These are phyloP conservation scores for Phytopythium litorale DNA, from an alignment of 352 stramenopile genomes.

Conservation along the genomic window DNA sequence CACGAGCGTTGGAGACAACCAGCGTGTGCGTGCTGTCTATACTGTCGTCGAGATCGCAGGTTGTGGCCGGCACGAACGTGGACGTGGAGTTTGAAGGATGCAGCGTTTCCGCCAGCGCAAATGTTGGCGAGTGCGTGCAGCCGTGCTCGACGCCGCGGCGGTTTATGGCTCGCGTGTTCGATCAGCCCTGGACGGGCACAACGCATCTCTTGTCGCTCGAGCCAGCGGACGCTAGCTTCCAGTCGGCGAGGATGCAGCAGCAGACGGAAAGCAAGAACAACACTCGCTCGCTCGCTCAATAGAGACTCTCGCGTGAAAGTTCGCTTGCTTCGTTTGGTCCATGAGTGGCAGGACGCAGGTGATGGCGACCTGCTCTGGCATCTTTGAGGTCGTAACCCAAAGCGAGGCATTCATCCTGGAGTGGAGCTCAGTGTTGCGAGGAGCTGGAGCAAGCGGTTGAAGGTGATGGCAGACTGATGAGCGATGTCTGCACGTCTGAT, in stretches of 20 bases:
- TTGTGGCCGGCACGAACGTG: neutral
- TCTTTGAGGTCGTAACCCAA: too few species aligned
- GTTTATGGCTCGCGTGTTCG: neutral
- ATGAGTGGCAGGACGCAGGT: neutral
- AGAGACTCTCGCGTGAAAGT: neutral
- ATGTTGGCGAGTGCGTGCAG: neutral
- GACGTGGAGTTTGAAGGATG: conserved; percentile 1
- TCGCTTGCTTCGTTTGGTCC: neutral
- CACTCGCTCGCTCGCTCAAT: neutral
- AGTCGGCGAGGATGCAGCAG: neutral
- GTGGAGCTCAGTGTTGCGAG: too few species aligned
- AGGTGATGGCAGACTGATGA: too few species aligned
- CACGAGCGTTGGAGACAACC: neutral
- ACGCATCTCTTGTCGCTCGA: neutral
- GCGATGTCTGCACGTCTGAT: too few species aligned
- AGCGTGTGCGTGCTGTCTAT: neutral
- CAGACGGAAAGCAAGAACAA: neutral
- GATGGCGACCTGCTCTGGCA: neutral
- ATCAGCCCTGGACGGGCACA: neutral
- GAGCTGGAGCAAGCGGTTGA: too few species aligned
- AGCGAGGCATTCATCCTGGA: too few species aligned
- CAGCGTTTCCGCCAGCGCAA: neutral
- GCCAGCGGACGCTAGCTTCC: neutral
- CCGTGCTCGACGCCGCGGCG: neutral
- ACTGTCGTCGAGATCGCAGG: neutral